These are phyloP conservation scores for Papilionanthe hybrid DNA, from an alignment of 116 monocot species.

Conservation along the genomic window DNA sequence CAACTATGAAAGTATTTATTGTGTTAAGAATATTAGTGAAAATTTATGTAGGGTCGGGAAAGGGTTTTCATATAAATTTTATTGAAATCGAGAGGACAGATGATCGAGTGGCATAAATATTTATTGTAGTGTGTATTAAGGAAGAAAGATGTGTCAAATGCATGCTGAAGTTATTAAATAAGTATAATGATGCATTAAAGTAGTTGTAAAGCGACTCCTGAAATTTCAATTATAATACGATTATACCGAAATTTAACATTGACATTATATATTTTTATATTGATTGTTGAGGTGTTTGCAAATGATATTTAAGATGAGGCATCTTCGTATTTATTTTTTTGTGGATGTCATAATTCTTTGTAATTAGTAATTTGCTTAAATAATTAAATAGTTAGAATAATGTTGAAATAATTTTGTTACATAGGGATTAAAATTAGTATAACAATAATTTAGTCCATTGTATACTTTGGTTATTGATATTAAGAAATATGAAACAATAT, in stretches of 20 bases:
- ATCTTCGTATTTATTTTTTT: not conserved
- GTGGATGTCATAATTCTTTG: not conserved
- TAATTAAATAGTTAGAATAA: no score
- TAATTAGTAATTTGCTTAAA: no score
- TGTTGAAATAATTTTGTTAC: no score
- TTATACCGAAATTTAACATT: no score
- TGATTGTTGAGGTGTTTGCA: not conserved
- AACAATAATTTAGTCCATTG: no score
- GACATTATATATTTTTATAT: not conserved
- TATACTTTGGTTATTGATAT: no score
- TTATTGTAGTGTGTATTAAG: not conserved
- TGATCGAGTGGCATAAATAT: not conserved
- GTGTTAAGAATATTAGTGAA: not conserved
- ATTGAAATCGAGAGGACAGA: not conserved
- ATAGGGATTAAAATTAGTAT: no score
- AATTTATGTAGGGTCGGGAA: no score
- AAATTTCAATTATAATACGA: not conserved
- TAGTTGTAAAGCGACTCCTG: not conserved
- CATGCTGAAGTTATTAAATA: not conserved
- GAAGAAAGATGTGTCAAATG: not conserved
- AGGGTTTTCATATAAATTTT: not conserved
- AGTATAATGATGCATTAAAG: not conserved
- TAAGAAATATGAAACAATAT: no score
- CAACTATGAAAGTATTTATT: not conserved
- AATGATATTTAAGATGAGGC: not conserved